These are phyloP conservation scores for Podospora pseudoanserina DNA, from an alignment of 495 filamentous ascomycete species.

Conservation along the genomic window DNA sequence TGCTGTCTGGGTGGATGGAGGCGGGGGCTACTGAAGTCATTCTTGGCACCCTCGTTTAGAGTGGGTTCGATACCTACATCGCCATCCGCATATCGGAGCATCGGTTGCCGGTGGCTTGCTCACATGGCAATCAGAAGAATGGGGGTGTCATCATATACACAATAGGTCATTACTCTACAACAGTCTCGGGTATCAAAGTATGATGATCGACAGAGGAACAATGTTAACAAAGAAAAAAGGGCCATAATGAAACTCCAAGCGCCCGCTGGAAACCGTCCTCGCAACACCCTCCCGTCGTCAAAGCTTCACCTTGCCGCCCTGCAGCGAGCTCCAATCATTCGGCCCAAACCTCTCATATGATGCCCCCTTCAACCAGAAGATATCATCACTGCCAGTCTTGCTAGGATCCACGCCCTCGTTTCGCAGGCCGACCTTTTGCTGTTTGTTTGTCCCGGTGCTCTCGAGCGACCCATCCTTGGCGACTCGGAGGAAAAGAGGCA, in stretches of 20 bases:
- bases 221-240: background rate
- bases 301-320: constrained; percentile 65
- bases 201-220: background rate
- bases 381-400: constrained; percentile 53
- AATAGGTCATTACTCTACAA: background rate
- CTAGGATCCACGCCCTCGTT: constrained; percentile 67
- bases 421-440: constrained; percentile 72
- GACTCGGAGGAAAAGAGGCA: constrained; percentile 73
- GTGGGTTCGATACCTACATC: background rate
- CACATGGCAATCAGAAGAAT: background rate
- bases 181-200: background rate
- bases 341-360: constrained; percentile 64
- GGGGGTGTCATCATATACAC: background rate
- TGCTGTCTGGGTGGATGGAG: background rate
- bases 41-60: background rate
- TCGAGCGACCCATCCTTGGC: constrained; percentile 51
- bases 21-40: background rate
- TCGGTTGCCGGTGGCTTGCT: background rate
- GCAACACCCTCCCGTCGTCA: constrained; percentile 31
- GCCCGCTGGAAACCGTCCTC: background rate
- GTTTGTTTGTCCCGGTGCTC: constrained; percentile 82
- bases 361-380: constrained; percentile 63
- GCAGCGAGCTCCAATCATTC: constrained; percentile 66
- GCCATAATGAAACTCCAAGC: constrained; percentile 3
- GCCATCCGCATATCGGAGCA: constrained; percentile 2